phyloP scores from a whole-genome alignment of 2,329 filamentous ascomycete species.

The Cryphonectria japonica region DNA sequence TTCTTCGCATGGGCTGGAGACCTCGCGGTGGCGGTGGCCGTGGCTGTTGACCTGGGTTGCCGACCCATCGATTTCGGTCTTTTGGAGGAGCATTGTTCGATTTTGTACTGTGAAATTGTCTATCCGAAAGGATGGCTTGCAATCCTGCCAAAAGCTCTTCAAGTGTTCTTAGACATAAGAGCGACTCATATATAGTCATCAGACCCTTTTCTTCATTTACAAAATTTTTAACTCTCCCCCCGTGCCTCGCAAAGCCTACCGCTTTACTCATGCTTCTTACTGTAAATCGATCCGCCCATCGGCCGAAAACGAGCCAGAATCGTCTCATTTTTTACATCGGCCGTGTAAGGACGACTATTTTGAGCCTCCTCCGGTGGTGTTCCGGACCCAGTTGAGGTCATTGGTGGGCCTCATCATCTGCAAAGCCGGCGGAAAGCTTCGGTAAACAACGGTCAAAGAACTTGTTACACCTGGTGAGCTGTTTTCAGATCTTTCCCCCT shows the following conservation, averaged over 20 bases:
- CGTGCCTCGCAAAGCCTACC: not conserved
- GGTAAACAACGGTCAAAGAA: slow-evolving; percentile 2
- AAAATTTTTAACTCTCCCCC: not conserved
- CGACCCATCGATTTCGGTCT: not conserved
- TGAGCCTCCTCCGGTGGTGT: not conserved
- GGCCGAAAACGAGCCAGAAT: not conserved
- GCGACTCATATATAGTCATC: not conserved
- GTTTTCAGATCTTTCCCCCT: no score
- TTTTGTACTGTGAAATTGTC: not conserved
- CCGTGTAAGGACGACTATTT: not conserved
- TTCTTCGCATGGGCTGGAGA: not conserved
- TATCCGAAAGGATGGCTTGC: not conserved
- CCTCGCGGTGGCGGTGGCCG: not conserved
- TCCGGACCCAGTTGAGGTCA: not conserved
- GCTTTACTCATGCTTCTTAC: not conserved
- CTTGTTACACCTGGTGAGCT: not conserved
- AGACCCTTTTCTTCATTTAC: not conserved
- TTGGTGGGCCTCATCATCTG: not conserved
- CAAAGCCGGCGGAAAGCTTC: not conserved
- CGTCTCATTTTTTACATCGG: not conserved
- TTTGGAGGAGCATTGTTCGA: slow-evolving; percentile 7
- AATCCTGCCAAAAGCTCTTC: no score
- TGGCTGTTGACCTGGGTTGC: not conserved
- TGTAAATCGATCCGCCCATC: not conserved
- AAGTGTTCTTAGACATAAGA: no score